Conservation (phyloP, 495 filamentous ascomycete species). For the Thermothielavioides terrestris region DNA sequence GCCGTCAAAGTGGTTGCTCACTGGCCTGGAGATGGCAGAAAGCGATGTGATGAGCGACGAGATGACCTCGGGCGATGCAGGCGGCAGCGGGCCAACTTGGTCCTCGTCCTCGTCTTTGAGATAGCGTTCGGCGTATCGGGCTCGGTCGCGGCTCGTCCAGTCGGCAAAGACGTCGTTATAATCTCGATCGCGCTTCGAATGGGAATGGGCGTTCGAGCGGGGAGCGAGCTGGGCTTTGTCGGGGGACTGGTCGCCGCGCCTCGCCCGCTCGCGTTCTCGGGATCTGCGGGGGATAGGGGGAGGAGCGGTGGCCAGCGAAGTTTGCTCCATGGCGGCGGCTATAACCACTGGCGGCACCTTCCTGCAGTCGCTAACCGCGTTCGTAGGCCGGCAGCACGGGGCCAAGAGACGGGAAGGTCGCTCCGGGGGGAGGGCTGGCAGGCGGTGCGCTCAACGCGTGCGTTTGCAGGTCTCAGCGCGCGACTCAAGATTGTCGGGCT, state of each 20-base stretch:
- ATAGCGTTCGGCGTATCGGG: constrained; percentile 23
- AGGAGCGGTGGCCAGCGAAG: constrained; percentile 12
- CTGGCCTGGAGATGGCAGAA: constrained; percentile 71
- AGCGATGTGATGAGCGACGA: constrained; percentile 88
- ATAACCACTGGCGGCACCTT: constrained; percentile 18
- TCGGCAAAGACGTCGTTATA: constrained; percentile 22
- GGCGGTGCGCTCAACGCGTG: neutral
- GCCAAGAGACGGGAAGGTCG: neutral
- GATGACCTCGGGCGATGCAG: constrained; percentile 87
- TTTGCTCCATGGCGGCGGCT: constrained; percentile 23
- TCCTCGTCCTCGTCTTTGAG: constrained; percentile 23
- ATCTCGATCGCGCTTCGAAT: constrained; percentile 16
- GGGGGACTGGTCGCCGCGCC: constrained; percentile 8
- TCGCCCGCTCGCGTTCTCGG: constrained; percentile 24
- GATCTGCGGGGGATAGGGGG: constrained; percentile 26
- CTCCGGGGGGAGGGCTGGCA: too few relatives aligned
- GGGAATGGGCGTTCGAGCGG: constrained; percentile 9
- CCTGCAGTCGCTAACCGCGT: constrained; percentile 16
- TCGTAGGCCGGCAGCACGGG: neutral
- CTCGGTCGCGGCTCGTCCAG: constrained; percentile 22
- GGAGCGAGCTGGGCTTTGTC: constrained; percentile 1
- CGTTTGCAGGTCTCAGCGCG: constrained; percentile 7
- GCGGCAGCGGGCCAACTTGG: constrained; percentile 24
- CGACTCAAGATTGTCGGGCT: neutral
- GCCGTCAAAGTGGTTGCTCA: constrained; percentile 62